Evolutionary conservation across 805 yeast species (phyloP), one percentile per base, ranked within the genome.

Genomic region (Lipomyces orientalis): DNA sequence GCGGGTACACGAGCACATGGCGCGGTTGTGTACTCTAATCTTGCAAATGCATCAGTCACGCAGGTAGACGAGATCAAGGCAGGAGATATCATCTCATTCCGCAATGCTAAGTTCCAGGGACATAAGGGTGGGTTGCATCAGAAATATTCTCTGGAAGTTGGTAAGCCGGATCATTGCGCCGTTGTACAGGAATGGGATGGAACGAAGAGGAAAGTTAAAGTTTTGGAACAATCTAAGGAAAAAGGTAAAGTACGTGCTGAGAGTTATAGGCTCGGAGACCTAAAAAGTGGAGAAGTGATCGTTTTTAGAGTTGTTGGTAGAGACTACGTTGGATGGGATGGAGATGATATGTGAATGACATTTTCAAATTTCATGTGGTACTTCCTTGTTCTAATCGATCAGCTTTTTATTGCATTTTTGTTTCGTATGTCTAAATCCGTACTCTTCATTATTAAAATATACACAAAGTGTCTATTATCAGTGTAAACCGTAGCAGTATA

Each of bases 1-100:
- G 84, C 91, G 58, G 97, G 92, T 0, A 77, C 79, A 49, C 87
- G 89, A 72, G 84, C 90, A 0, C 90, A 81, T 76, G 98, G 98
- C 52, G 88, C 84, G n/a, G 83, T 85, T 29, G 83, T 90, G 68
- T 93, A 88, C 78, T 80, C 82, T 70, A 90, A 85, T 72, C 71
- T 79, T 73, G 83, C 81, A 67, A 83, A 82, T 74, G 83, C 86
- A 57, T 73, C 81, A 6, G 84, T 87, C 6, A 79, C 83, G 16
- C 87, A 85, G 71, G 74, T 79, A 37, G 92, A 87, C 64, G 90
- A 87, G 54, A 85, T 93, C 64, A 83, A 85, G 59, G 88, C 96
- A 0, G 99, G 99, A 67, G 98, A 95, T 77, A 83, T 94, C 9
- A 78, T 92, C 54, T 90, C 92, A 61, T 85, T 92, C 69, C 85